Percentiles rank a stretch among this genome's conserved stretches.
These are phyloP conservation scores for Phaeosphaeriaceae sp. DNA, from an alignment of 2,329 filamentous ascomycete species.

Conservation along the genomic window DNA sequence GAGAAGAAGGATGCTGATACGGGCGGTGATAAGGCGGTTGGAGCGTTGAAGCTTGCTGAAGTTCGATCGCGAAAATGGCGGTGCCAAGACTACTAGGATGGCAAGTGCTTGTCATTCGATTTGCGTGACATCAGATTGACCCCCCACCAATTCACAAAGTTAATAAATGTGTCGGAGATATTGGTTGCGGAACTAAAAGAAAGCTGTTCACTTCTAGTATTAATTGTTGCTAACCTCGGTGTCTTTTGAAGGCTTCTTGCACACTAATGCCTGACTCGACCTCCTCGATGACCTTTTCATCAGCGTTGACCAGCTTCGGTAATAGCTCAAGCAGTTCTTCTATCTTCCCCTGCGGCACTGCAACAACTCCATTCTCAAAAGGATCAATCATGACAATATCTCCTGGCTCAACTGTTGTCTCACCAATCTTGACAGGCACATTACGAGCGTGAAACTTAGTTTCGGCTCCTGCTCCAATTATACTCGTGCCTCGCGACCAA, in stretches of 20 bases:
- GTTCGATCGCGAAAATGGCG: conserved; percentile 32
- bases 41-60: conserved; percentile 28
- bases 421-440: conserved; percentile 48
- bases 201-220: background rate
- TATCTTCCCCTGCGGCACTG: conserved; percentile 68
- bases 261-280: conserved; percentile 68
- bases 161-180: background rate
- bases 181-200: background rate
- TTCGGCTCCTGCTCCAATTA: conserved; percentile 64
- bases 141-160: background rate
- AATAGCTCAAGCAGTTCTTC: conserved; percentile 64
- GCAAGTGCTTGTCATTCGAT: conserved; percentile 29
- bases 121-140: conserved; percentile 27
- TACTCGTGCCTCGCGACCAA: conserved; percentile 64
- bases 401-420: conserved; percentile 50
- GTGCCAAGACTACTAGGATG: conserved; percentile 17
- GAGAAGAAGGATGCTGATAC: conserved; percentile 26
- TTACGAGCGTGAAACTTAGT: conserved; percentile 62
- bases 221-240: conserved; percentile 41
- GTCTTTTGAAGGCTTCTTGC: conserved; percentile 69
- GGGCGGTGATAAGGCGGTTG: conserved; percentile 26
- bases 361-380: conserved; percentile 69
- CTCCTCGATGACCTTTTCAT: conserved; percentile 59
- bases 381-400: conserved; percentile 75
- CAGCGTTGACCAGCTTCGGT: conserved; percentile 54